Conservation (phyloP, 2,329 filamentous ascomycete genomes). For the Aspergillus felis region DNA sequence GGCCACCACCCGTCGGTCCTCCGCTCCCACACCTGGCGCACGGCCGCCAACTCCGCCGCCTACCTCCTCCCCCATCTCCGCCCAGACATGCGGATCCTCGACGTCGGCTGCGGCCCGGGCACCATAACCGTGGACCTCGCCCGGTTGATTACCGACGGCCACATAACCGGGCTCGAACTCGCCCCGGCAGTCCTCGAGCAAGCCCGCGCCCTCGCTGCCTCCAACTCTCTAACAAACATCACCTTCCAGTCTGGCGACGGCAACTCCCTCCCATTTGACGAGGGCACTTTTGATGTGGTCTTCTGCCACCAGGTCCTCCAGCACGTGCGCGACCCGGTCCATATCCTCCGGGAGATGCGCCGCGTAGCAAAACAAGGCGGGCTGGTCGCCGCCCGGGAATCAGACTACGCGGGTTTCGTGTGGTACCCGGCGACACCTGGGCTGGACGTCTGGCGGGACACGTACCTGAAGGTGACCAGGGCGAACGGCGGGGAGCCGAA, state of each 20-base stretch:
- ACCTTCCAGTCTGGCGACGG: conserved; percentile 36
- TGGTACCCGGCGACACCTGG: conserved; percentile 26
- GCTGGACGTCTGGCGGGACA: conserved; percentile 16
- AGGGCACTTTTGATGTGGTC: conserved; percentile 54
- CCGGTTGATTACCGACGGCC: conserved; percentile 30
- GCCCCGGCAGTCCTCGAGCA: conserved; percentile 20
- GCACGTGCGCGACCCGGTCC: conserved; percentile 49
- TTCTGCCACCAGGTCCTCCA: conserved; percentile 56
- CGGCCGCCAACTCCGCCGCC: conserved; percentile 30
- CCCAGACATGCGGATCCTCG: conserved; percentile 33
- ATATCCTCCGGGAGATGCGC: conserved; percentile 50
- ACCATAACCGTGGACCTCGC: conserved; percentile 41
- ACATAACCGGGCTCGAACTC: conserved; percentile 35
- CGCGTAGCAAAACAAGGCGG: conserved; percentile 49
- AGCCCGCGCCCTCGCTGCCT: conserved; percentile 26
- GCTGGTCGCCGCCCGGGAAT: conserved; percentile 47
- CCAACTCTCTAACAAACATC: conserved; percentile 25
- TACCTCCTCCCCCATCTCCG: conserved; percentile 36
- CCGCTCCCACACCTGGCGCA: conserved; percentile 30
- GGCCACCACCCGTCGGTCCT: conserved; percentile 35
- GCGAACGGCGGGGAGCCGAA: conserved; percentile 20
- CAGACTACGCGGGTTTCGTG: conserved; percentile 15
- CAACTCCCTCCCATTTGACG: conserved; percentile 33
- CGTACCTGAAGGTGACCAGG: conserved; percentile 14
- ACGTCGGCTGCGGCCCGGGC: conserved; percentile 43